A percentile compares a stretch with the other conserved stretches of the same genome.
Evolutionary conservation across 2,329 filamentous ascomycete species (phyloP).

Genomic region (Fonsecaea pedrosoi): DNA sequence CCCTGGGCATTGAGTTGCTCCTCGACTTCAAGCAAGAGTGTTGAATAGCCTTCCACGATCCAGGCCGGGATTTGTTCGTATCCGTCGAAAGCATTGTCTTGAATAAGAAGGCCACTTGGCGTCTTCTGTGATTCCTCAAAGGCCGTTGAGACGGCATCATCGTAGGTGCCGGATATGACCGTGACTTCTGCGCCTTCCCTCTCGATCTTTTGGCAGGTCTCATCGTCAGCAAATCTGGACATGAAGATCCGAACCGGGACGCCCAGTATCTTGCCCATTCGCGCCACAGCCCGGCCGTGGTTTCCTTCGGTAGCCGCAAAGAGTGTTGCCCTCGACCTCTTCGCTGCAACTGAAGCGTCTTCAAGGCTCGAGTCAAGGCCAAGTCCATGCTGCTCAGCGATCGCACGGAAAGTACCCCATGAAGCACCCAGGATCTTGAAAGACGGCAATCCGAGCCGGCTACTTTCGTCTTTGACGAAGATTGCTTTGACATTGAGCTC

Average conservation of each 20-base stretch:
- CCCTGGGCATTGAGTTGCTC: constrained; percentile 59
- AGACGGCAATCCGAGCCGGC: constrained; percentile 70
- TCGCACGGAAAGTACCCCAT: constrained; percentile 70
- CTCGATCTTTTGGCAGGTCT: constrained; percentile 62
- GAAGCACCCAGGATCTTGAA: constrained; percentile 84
- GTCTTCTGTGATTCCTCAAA: constrained; percentile 49
- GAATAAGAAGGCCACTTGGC: constrained; percentile 57
- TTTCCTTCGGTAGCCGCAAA: constrained; percentile 77
- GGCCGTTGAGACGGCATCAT: constrained; percentile 64
- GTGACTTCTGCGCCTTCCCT: constrained; percentile 68
- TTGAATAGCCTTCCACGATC: constrained; percentile 79
- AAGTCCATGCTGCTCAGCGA: constrained; percentile 55
- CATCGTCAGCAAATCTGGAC: constrained; percentile 58
- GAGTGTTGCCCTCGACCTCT: constrained; percentile 50
- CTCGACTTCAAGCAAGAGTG: constrained; percentile 73
- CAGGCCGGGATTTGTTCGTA: constrained; percentile 73
- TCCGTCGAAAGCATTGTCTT: constrained; percentile 71
- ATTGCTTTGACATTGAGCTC: constrained; percentile 65
- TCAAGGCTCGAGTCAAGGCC: constrained; percentile 53
- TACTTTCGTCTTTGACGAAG: constrained; percentile 74
- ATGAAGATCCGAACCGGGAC: constrained; percentile 68
- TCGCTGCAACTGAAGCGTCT: constrained; percentile 49
- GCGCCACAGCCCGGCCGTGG: constrained; percentile 74
- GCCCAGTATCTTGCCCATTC: constrained; percentile 68
- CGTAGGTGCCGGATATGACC: constrained; percentile 65